Evolutionary conservation across 306 rosid species (phyloP).

Genomic region (Sesbania bispinosa): DNA sequence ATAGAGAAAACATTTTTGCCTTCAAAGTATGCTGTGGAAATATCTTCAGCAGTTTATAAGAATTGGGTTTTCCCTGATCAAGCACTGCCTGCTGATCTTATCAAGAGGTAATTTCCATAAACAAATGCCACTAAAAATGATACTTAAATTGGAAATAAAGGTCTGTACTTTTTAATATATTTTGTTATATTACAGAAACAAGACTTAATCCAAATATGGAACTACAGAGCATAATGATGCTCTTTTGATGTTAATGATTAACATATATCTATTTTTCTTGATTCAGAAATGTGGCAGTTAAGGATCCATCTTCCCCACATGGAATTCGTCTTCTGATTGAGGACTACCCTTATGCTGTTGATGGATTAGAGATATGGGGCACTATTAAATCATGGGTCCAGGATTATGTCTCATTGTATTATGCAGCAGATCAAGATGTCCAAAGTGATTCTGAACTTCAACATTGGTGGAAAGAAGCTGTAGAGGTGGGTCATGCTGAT

Average conservation of each 20-base stretch:
- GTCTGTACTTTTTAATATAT: not conserved
- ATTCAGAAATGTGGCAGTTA: constrained; percentile 64
- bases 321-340: constrained; percentile 59
- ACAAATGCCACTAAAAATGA: not conserved
- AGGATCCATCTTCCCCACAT: constrained; percentile 48
- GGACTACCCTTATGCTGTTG: constrained; percentile 84
- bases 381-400: constrained; percentile 61
- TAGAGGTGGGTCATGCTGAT: constrained; percentile 66
- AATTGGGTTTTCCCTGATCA: constrained; percentile 69
- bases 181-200: not conserved
- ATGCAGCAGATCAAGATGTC: constrained; percentile 42
- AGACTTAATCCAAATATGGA: not conserved
- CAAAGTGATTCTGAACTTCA: constrained; percentile 57
- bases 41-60: constrained; percentile 64
- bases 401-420: constrained; percentile 62
- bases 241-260: not conserved
- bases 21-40: constrained; percentile 52
- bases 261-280: constrained; percentile 20
- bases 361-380: constrained; percentile 76
- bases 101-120: constrained; percentile 32
- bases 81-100: constrained; percentile 64
- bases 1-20: constrained; percentile 59
- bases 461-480: constrained; percentile 74
- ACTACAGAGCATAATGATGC: not conserved
- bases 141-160: not conserved